Conservation (phyloP, 768 basidiomycete genomes). For the Rubroboletus satanas region DNA sequence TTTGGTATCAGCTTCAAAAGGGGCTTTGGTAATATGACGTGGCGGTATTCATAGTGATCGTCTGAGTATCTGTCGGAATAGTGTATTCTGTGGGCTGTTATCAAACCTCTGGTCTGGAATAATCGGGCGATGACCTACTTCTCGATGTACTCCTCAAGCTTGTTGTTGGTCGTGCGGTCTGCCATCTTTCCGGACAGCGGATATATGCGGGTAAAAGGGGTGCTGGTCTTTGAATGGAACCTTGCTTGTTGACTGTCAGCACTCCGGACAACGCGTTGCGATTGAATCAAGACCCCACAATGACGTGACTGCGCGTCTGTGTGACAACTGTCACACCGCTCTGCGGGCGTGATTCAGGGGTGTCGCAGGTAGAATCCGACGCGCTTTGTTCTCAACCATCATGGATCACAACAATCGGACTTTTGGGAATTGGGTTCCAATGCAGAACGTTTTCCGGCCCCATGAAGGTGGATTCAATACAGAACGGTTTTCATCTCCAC, state of each 20-base stretch:
- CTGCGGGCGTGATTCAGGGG: background rate
- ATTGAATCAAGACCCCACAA: constrained; percentile 1
- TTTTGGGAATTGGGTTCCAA: background rate
- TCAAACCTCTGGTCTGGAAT: constrained; percentile 16
- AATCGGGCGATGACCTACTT: constrained; percentile 45
- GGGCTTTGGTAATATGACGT: constrained; percentile 94
- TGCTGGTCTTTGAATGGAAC: background rate
- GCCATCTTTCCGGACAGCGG: constrained; percentile 15
- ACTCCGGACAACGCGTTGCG: background rate
- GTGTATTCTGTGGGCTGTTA: constrained; percentile 56
- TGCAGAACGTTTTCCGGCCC: background rate
- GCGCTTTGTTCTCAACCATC: constrained; percentile 8
- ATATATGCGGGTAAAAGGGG: constrained; percentile 12
- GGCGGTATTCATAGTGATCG: constrained; percentile 91
- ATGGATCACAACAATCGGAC: constrained; percentile 14
- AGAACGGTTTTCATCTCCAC: constrained; percentile 7
- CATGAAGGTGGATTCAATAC: background rate
- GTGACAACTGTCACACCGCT: constrained; percentile 25
- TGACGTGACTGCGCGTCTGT: constrained; percentile 26
- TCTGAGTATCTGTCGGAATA: constrained; percentile 92
- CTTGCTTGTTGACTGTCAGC: background rate
- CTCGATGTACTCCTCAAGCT: constrained; percentile 75
- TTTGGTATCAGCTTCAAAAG: constrained; percentile 93
- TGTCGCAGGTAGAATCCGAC: background rate
- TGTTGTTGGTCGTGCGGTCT: constrained; percentile 40